Evolutionary conservation across 176 grass and related monocot genomes (phyloP).

Genomic region (Carex kokanica): DNA sequence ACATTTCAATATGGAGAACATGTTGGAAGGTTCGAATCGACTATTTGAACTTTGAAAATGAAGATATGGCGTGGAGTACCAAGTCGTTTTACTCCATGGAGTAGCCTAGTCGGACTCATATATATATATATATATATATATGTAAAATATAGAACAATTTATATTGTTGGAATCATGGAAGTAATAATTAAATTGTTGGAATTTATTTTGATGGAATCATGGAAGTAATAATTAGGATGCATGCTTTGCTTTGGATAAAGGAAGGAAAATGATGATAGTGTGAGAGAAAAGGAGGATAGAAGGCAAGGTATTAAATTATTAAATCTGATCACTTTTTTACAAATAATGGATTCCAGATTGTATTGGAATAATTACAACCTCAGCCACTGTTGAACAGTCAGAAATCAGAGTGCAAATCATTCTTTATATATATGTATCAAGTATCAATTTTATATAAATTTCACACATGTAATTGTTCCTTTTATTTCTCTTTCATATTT

Average conservation of each 20-base stretch:
- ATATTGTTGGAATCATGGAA: no score
- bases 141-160: no score
- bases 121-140: no score
- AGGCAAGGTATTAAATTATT: background rate
- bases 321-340: background rate
- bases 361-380: background rate
- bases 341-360: background rate
- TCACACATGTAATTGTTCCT: no score
- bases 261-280: background rate
- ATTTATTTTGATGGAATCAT: background rate
- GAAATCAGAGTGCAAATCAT: background rate
- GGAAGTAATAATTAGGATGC: background rate
- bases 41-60: no score
- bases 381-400: background rate
- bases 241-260: background rate
- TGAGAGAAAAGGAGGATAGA: background rate
- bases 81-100: no score
- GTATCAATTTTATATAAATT: background rate
- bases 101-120: no score
- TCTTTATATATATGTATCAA: no score
- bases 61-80: no score
- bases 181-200: no score
- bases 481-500: background rate
- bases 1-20: no score
- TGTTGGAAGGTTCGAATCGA: rapidly evolving